Evolutionary conservation across 2,329 filamentous ascomycete genomes (phyloP), one percentile per base, ranked within the genome.

Genomic region (Dactylellina sp.): DNA sequence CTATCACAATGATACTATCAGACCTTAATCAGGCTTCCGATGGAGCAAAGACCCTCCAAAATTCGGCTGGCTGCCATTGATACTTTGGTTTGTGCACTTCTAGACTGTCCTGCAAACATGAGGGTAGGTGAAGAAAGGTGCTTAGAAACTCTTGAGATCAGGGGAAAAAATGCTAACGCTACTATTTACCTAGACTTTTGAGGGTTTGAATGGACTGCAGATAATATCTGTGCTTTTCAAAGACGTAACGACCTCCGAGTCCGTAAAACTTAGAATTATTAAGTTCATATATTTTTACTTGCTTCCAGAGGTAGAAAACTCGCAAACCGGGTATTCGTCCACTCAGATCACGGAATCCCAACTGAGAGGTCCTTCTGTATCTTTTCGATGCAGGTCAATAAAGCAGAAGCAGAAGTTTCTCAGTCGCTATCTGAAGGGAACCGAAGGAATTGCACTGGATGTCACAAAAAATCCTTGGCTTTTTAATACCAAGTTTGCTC

Each of bases 261-360:
- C 94, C 78, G 93, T 98, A 77, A 97, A 97, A 83, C 87, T 97
- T 80, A 95, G 96, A 81, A 88, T 96, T n/a, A 89, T 97, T 77
- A 95, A 98, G 81, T 98, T 98, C 80, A 84, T 99, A 57, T 98
- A 98, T 84, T 98, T 98, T 82, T 99, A 98, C 82, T 89, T 99
- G 78, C 97, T 98, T 90, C 93, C 94, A 56, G 95, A 99, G 82
- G 88, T 87, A 14, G 65, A 63, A 0, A 77, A 68, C 7, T 40
- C 76, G 5, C 47, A 63, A 25, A 50, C 63, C 20, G 60, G 52
- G 11, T 61, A 64, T 37, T 59, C 63, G 12, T 71, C 72, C 39
- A 35, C 44, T 14, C 75, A 63, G 22, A 35, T 65, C 14, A 14
- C 80, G 78, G 74, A 78, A 80, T 55, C 80, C 81, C 70, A 78